Conservation (phyloP, 257 asterid genomes). For the Solanum corneliomulleri region DNA sequence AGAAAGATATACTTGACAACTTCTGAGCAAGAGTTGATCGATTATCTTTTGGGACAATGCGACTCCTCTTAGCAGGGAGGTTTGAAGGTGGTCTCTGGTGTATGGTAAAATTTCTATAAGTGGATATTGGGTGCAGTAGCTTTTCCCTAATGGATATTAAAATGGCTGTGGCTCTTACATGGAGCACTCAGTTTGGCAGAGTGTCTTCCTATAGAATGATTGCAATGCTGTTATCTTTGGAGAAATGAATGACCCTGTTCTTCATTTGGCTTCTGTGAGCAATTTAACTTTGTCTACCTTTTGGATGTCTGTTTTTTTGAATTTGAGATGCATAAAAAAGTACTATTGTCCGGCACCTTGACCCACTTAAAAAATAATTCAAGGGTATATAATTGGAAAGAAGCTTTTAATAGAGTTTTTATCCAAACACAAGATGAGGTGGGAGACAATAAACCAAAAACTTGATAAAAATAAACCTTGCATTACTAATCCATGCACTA, state of each 20-base stretch:
- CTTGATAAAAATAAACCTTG: too few species aligned
- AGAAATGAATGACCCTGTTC: background rate
- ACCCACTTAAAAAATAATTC: too few species aligned
- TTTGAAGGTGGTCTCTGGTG: background rate
- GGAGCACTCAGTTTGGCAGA: background rate
- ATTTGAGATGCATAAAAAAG: background rate
- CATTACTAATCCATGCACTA: too few species aligned
- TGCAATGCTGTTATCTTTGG: background rate
- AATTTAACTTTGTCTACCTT: background rate
- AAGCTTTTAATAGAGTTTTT: too few species aligned
- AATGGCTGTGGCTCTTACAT: background rate
- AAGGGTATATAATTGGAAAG: too few species aligned
- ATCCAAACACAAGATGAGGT: too few species aligned
- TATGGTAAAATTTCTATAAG: background rate
- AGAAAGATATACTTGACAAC: background rate
- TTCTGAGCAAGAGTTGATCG: background rate
- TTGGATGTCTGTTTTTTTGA: background rate
- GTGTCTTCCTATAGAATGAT: background rate
- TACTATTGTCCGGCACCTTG: too few species aligned
- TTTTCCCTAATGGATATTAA: background rate
- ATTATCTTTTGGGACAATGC: background rate
- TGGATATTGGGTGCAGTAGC: background rate
- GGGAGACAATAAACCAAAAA: too few species aligned
- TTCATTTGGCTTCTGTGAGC: background rate
- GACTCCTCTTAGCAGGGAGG: background rate